Evolutionary conservation across 2,329 filamentous ascomycete genomes (phyloP).

Genomic region (Xylariaceae sp.): DNA sequence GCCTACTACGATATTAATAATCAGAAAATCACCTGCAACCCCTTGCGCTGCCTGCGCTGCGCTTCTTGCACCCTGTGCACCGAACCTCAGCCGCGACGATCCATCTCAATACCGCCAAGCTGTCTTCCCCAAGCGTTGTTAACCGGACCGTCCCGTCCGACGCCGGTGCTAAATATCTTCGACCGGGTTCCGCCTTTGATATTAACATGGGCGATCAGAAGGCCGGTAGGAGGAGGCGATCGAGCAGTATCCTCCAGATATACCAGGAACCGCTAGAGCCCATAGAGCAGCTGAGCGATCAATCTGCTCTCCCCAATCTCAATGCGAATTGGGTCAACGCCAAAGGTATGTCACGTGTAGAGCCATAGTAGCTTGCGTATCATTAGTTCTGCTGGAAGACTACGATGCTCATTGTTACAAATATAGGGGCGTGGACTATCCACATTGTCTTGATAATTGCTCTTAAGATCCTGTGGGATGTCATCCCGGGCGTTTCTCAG

Average conservation of each 20-base stretch:
- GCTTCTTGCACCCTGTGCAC: constrained; percentile 13
- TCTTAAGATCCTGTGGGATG: constrained; percentile 95
- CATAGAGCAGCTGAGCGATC: constrained; percentile 94
- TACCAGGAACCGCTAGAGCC: constrained; percentile 97
- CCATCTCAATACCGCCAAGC: constrained; percentile 75
- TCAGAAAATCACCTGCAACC: neutral
- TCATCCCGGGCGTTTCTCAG: constrained; percentile 91
- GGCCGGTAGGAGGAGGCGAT: constrained; percentile 77
- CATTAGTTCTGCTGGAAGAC: neutral
- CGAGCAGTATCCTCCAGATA: constrained; percentile 86
- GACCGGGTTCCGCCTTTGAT: constrained; percentile 55
- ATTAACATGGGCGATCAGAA: constrained; percentile 56
- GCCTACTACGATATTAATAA: neutral
- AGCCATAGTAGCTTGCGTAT: neutral
- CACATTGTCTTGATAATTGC: constrained; percentile 87
- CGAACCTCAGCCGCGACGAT: constrained; percentile 21
- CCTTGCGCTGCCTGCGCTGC: constrained; percentile 1
- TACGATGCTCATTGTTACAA: constrained; percentile 8
- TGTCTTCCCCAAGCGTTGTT: constrained; percentile 85
- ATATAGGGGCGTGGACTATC: constrained; percentile 89
- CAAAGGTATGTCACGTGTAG: constrained; percentile 64
- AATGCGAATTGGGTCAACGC: constrained; percentile 99
- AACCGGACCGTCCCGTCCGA: constrained; percentile 89
- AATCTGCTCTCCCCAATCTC: constrained; percentile 87
- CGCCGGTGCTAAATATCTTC: constrained; percentile 66